Conservation (phyloP, 768 basidiomycete genomes). For the Cantharellus cinnabarinus region DNA sequence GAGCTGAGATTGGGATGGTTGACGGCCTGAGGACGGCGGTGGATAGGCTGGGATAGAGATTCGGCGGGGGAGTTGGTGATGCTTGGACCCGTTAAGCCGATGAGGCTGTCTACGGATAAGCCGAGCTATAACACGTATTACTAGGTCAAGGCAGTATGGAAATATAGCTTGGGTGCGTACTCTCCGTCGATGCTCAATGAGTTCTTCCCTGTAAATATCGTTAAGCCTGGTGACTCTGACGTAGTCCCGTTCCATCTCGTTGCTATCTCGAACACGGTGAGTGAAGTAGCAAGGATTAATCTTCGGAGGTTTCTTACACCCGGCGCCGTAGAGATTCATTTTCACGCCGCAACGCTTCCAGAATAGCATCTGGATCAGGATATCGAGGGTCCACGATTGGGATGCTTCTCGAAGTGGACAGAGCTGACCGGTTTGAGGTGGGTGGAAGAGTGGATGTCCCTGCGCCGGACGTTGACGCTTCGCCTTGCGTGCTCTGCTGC, state of each 20-base stretch:
- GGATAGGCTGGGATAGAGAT: slow-evolving; percentile 50
- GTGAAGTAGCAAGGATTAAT: neutral
- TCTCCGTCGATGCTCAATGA: slow-evolving; percentile 54
- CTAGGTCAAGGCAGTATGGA: slow-evolving; percentile 3
- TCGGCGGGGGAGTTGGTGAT: slow-evolving; percentile 26
- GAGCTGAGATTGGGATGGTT: slow-evolving; percentile 9
- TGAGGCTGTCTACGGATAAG: slow-evolving; percentile 57
- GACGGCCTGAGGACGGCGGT: slow-evolving; percentile 35
- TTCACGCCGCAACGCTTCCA: slow-evolving; percentile 58
- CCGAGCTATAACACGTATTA: slow-evolving; percentile 30
- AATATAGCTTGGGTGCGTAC: slow-evolving; percentile 25
- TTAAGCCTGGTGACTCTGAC: slow-evolving; percentile 54
- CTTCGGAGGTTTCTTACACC: slow-evolving; percentile 15
- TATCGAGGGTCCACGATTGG: slow-evolving; percentile 16
- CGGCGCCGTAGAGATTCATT: slow-evolving; percentile 52
- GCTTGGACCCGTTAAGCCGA: slow-evolving; percentile 28
- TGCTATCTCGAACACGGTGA: slow-evolving; percentile 10
- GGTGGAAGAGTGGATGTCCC: slow-evolving; percentile 9
- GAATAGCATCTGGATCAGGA: slow-evolving; percentile 34
- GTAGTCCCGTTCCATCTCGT: slow-evolving; percentile 59
- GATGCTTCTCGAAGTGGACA: slow-evolving; percentile 11
- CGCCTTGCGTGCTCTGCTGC: neutral
- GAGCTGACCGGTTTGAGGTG: no score
- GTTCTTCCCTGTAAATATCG: slow-evolving; percentile 67
- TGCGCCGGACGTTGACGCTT: slow-evolving; percentile 10